phyloP scores from a whole-genome alignment of 225 moss, liverwort and hornwort species.

The Pleurozium schreberi region DNA sequence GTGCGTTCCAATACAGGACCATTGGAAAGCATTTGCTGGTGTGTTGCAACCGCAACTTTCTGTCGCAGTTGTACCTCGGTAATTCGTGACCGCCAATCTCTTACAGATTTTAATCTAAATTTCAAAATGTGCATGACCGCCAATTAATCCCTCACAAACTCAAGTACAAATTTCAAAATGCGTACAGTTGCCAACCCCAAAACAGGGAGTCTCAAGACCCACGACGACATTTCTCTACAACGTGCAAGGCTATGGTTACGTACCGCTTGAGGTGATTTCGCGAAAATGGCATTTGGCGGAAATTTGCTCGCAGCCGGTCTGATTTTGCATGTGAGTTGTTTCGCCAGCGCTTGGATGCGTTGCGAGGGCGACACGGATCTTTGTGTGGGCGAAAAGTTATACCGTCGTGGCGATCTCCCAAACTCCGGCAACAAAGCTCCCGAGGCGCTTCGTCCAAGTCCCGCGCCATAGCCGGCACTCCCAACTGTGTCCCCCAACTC shows the following conservation, averaged over 20 bases:
- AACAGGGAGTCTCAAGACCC: background rate
- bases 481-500: background rate
- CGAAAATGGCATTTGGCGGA: background rate
- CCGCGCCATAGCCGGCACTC: background rate
- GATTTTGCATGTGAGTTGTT: slow-evolving; percentile 5
- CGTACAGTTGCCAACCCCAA: background rate
- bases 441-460: background rate
- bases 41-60: background rate
- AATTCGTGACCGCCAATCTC: background rate
- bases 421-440: background rate
- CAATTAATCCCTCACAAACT: background rate
- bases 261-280: background rate
- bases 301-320: background rate
- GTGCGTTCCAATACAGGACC: background rate
- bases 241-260: background rate
- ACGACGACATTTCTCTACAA: background rate
- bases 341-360: slow-evolving; percentile 3
- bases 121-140: background rate
- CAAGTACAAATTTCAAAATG: background rate
- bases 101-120: background rate
- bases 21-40: too few species aligned
- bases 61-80: background rate
- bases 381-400: background rate
- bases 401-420: background rate
- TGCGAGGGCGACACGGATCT: background rate